Conservation (phyloP, 192 early-diverging fungal species). For the Coemansia nantahalensis region DNA sequence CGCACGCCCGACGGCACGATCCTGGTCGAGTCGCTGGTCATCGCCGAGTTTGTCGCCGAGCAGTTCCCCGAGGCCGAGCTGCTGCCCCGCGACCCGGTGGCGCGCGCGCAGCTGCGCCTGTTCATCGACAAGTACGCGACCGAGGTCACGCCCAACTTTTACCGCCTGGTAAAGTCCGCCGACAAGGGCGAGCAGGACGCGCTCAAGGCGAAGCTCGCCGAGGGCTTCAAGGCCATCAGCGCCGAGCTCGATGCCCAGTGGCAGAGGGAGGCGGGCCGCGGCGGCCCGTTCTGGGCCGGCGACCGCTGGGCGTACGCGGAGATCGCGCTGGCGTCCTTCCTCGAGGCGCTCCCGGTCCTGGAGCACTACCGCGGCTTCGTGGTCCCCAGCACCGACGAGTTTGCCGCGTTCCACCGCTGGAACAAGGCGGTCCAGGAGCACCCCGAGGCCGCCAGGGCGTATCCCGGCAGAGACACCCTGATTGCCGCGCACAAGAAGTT, state of each 20-base stretch:
- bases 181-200: constrained; percentile 20
- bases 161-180: constrained; percentile 4
- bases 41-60: constrained; percentile 66
- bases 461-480: constrained; percentile 7
- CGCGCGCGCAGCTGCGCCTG: constrained; percentile 45
- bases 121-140: constrained; percentile 30
- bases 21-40: constrained; percentile 65
- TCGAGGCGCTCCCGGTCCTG: constrained; percentile 8
- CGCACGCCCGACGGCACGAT: constrained; percentile 53
- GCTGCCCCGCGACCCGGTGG: constrained; percentile 12
- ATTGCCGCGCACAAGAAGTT: constrained; percentile 25
- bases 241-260: constrained; percentile 30
- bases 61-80: constrained; percentile 57
- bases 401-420: constrained; percentile 31
- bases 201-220: constrained; percentile 8
- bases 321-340: constrained; percentile 20
- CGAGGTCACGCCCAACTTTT: constrained; percentile 17
- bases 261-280: constrained; percentile 22
- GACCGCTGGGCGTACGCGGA: constrained; percentile 25
- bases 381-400: constrained; percentile 37
- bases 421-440: constrained; percentile 15
- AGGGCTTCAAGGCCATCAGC: constrained; percentile 9
- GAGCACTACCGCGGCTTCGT: constrained; percentile 20
- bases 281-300: constrained; percentile 32
- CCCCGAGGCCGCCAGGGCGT: constrained; percentile 20